Conservation (phyloP, 768 basidiomycete genomes). For the Kwoniella sp. region DNA sequence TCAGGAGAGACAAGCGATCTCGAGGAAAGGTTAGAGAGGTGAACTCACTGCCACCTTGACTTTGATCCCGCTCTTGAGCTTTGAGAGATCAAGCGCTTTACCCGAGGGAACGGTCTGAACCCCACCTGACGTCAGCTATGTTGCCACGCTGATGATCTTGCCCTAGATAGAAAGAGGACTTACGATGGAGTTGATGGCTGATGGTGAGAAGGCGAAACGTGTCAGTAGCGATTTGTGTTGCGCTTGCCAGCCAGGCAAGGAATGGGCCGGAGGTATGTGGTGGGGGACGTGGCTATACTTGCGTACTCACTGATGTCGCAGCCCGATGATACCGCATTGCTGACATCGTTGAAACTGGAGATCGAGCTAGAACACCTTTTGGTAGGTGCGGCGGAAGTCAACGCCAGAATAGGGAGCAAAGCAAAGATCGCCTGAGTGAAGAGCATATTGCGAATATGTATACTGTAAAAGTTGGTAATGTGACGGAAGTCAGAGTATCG, state of each 20-base stretch:
- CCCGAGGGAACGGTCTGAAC: constrained; percentile 14
- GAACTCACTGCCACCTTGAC: constrained; percentile 12
- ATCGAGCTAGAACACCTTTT: constrained; percentile 5
- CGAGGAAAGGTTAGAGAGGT: too few relatives aligned
- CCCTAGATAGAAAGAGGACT: neutral
- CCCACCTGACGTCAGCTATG: neutral
- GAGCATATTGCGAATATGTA: neutral
- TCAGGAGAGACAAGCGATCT: too few relatives aligned
- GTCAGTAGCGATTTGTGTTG: too few relatives aligned
- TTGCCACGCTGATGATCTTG: neutral
- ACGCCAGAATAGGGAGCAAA: neutral
- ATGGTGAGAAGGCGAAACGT: neutral
- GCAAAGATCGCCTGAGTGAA: neutral
- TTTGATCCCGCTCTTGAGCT: neutral
- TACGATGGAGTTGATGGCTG: constrained; percentile 5
- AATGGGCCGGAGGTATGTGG: too few relatives aligned
- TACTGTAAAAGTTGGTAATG: neutral
- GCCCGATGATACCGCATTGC: constrained; percentile 1
- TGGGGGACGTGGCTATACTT: neutral
- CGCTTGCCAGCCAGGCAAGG: too few relatives aligned
- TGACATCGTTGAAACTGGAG: constrained; percentile 10
- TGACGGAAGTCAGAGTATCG: too few relatives aligned
- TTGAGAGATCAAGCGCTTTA: constrained; percentile 14
- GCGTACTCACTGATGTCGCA: constrained; percentile 9
- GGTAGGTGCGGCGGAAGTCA: neutral